phyloP scores from a whole-genome alignment of 768 basidiomycete genomes.

The Pisolithus albus region DNA sequence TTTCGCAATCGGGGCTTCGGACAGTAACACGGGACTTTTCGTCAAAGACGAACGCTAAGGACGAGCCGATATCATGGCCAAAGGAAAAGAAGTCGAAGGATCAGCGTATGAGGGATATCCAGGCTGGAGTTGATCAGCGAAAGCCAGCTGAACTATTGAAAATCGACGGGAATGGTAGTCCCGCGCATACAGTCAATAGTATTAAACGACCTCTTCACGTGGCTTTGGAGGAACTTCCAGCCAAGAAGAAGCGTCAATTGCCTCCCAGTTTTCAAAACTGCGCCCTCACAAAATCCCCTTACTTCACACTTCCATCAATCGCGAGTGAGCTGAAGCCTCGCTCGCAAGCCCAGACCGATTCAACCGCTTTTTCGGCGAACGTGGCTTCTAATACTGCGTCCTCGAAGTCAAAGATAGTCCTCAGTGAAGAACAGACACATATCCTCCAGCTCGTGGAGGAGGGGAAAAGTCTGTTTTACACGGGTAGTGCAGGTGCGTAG shows the following conservation, averaged over 20 bases:
- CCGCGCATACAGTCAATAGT: constrained; percentile 16
- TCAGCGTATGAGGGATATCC: constrained; percentile 50
- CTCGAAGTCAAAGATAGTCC: constrained; percentile 40
- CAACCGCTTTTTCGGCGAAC: background rate
- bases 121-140: constrained; percentile 47
- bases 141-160: constrained; percentile 20
- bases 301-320: constrained; percentile 19
- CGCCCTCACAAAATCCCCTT: constrained; percentile 31
- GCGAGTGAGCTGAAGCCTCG: constrained; percentile 4
- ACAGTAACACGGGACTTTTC: constrained; percentile 62
- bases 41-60: constrained; percentile 30
- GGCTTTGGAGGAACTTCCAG: constrained; percentile 15
- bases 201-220: constrained; percentile 28
- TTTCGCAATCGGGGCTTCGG: constrained; percentile 51
- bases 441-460: constrained; percentile 74
- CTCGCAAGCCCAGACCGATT: constrained; percentile 3
- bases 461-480: constrained; percentile 84
- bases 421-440: constrained; percentile 82
- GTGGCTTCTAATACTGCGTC: constrained; percentile 5
- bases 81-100: constrained; percentile 28
- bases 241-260: constrained; percentile 50
- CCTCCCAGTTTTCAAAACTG: constrained; percentile 44
- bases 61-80: constrained; percentile 36
- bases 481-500: constrained; percentile 86
- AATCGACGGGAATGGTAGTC: constrained; percentile 9